Base-by-base conservation (phyloP, 1,284 basidiomycete genomes). In the Neonothopanus nambi region DNA sequence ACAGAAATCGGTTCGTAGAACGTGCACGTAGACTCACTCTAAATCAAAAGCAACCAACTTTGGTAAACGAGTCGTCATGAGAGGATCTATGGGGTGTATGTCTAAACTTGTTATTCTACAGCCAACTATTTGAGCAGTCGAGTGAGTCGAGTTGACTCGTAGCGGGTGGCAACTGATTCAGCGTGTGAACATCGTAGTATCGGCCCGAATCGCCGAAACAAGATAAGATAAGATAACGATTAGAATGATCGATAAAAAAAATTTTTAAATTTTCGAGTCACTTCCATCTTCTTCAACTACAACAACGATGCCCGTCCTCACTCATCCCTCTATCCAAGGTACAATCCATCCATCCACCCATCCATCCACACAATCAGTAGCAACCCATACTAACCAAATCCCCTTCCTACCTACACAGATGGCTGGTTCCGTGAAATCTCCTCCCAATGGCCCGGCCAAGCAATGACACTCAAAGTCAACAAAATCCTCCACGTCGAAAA, bases 361-460 rank as follows among this genome's bases (percentile, higher is more conserved):
- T 43, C 26, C 20, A 17, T 39, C 13, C 24, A 21, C 17, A n/a
- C 33, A n/a, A 35, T 15, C 35, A 39, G n/a, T n/a, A n/a, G n/a
- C n/a, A n/a, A 23, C 9, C 17, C 20, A 8, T 18, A 43, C 17
- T n/a, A 20, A n/a, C n/a, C n/a, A n/a, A n/a, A n/a, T n/a, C n/a
- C n/a, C n/a, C n/a, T n/a, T n/a, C n/a, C 20, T 37, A 5, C 17
- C 17, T 42, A 33, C 38, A 5, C 4, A 38, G 95, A 97, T 79
- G 95, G 95, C 71, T 98, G 96, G 95, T 98, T 98, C 80, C 85
- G 91, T 63, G 96, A 99, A 78, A 90, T 95, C 69, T 95, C 93
- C 55, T 85, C 91, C 36, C 95, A 98, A 78, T 99, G 96, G 96
- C 95, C 93, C 37, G 95, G 93, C 46, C 91, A 95, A 75, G 94